These are phyloP conservation scores for Calonectria henricotiae DNA, from an alignment of 2,329 filamentous ascomycete genomes.

Conservation along the genomic window DNA sequence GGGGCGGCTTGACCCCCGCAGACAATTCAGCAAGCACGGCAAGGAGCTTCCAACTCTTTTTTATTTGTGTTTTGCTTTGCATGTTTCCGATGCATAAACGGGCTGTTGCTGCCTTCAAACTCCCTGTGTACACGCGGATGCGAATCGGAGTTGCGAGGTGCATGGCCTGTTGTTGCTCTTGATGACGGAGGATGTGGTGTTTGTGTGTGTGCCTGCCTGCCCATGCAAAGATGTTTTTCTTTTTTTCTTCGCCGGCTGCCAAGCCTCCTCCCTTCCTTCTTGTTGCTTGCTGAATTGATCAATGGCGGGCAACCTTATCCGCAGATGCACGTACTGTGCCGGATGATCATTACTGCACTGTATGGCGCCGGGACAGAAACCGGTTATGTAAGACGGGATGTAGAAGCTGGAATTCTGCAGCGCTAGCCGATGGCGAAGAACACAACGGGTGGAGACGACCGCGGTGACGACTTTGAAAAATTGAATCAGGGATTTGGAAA, in stretches of 20 bases:
- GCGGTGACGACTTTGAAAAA: constrained; percentile 15
- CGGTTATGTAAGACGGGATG: constrained; percentile 34
- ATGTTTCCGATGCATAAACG: not conserved
- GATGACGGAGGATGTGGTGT: not conserved
- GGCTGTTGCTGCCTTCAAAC: not conserved
- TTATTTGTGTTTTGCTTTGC: not conserved
- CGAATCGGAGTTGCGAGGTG: constrained; percentile 18
- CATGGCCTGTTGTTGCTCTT: not conserved
- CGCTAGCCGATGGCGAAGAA: constrained; percentile 22
- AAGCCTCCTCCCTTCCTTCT: not conserved
- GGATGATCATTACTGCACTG: not conserved
- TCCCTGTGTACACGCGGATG: constrained; percentile 5
- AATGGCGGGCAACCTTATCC: constrained; percentile 22
- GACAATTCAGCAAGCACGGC: not conserved
- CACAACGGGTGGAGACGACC: constrained; percentile 18
- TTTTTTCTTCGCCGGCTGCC: constrained; percentile 3
- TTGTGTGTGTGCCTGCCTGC: not conserved
- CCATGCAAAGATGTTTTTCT: not conserved
- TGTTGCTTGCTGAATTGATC: constrained; percentile 17
- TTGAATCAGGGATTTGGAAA: constrained; percentile 22
- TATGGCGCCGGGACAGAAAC: constrained; percentile 25
- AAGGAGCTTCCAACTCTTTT: constrained; percentile 24
- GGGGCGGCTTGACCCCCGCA: constrained; percentile 20
- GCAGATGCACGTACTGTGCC: constrained; percentile 11
- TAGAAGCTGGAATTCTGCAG: constrained; percentile 27